These are phyloP conservation scores for Luzula sylvatica DNA, from an alignment of 176 grass and related monocot species.

Conservation along the genomic window DNA sequence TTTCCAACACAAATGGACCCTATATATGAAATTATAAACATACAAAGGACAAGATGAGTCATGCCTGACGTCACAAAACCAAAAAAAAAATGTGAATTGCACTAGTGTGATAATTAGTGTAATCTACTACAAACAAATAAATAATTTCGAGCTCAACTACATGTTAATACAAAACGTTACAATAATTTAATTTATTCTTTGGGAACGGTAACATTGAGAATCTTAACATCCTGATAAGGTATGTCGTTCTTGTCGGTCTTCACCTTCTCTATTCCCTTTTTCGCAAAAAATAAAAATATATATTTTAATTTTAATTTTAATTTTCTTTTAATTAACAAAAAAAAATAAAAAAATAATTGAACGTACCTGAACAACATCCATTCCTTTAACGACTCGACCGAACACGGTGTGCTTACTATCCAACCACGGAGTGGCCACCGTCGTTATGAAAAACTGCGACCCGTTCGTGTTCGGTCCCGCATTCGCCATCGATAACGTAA, in stretches of 20 bases:
- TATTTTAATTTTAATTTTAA: too few species aligned
- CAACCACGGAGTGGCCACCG: slow-evolving; percentile 93
- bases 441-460: slow-evolving; percentile 98
- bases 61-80: too few species aligned
- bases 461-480: slow-evolving; percentile 94
- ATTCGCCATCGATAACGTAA: slow-evolving; percentile 98
- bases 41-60: too few species aligned
- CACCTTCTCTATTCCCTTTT: slow-evolving; percentile 76
- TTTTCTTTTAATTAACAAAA: slow-evolving; percentile 22
- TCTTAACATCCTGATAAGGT: slow-evolving; percentile 98
- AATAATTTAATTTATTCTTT: slow-evolving; percentile 17
- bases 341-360: neutral
- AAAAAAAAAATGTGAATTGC: too few species aligned
- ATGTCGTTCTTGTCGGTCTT: slow-evolving; percentile 95
- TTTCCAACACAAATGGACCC: too few species aligned
- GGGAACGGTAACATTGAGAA: slow-evolving; percentile 97
- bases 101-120: too few species aligned
- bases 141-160: too few species aligned
- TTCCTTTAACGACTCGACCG: slow-evolving; percentile 95
- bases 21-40: too few species aligned
- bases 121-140: too few species aligned
- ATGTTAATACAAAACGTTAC: too few species aligned
- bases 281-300: too few species aligned
- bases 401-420: slow-evolving; percentile 99
- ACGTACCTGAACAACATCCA: slow-evolving; percentile 97